A percentile compares a stretch with the other conserved stretches of the same genome.
phyloP scores from a whole-genome alignment of 2,329 filamentous ascomycete genomes.

The Fusarium nelsonii region DNA sequence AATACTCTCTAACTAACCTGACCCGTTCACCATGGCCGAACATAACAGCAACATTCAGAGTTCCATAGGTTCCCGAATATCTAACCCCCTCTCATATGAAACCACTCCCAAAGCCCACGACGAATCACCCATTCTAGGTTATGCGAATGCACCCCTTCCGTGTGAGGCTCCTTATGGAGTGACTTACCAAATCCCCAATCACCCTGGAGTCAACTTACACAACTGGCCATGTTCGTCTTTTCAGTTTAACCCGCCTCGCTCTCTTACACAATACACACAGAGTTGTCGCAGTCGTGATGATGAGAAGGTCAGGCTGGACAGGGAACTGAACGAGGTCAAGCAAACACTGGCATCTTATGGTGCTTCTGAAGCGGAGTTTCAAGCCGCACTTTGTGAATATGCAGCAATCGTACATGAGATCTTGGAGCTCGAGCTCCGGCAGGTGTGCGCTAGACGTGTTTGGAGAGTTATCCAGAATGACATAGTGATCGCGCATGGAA shows the following conservation, averaged over 20 bases:
- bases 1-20: background rate
- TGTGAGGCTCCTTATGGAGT: background rate
- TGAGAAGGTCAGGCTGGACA: background rate
- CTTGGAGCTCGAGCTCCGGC: background rate
- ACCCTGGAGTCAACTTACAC: background rate
- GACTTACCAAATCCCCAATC: background rate
- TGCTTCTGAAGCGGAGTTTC: background rate
- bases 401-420: background rate
- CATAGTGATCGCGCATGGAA: too few species aligned
- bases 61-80: too few species aligned
- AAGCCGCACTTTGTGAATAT: background rate
- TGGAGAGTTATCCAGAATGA: background rate
- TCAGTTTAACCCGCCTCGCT: background rate
- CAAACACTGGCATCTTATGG: background rate
- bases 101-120: background rate
- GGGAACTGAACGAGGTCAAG: background rate
- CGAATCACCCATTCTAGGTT: background rate
- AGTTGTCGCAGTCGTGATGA: background rate
- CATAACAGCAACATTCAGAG: accelerated
- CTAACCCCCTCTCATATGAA: too few species aligned
- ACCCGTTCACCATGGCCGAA: background rate
- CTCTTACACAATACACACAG: background rate
- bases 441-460: background rate
- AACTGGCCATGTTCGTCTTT: background rate
- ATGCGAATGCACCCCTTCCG: background rate